Conservation (phyloP, 768 basidiomycete species). For the Leccinum incarnatum region DNA sequence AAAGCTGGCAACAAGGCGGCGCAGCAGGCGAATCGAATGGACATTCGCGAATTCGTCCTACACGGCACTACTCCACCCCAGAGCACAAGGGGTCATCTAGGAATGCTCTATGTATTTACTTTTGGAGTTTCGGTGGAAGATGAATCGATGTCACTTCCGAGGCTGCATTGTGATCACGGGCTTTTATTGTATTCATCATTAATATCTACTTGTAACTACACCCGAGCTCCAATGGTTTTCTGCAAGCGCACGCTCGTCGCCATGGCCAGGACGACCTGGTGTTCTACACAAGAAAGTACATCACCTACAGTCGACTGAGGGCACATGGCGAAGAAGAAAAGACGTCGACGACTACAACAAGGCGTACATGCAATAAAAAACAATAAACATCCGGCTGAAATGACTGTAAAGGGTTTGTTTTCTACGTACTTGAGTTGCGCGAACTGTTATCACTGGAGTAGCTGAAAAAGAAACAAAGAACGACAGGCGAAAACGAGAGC, state of each 20-base stretch:
- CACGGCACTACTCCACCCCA: no score
- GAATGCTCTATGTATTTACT: no score
- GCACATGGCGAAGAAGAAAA: neutral
- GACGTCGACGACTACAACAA: slow-evolving; percentile 10
- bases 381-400: slow-evolving; percentile 14
- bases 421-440: slow-evolving; percentile 6
- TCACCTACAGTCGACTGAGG: neutral
- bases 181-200: no score
- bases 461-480: slow-evolving; percentile 6
- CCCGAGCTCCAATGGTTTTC: no score
- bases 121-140: no score
- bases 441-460: neutral
- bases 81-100: no score
- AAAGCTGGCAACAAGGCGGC: no score
- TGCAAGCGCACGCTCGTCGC: neutral
- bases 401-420: slow-evolving; percentile 13
- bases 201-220: no score
- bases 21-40: no score
- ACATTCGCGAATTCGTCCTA: no score
- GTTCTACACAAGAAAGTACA: slow-evolving; percentile 17
- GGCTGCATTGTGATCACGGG: no score
- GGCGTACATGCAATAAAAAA: slow-evolving; percentile 17
- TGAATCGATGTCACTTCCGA: no score
- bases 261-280: slow-evolving; percentile 1
- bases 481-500: slow-evolving; percentile 4